Base-by-base conservation (phyloP, 2,329 filamentous ascomycete genomes). In the Alternaria gansuensis region DNA sequence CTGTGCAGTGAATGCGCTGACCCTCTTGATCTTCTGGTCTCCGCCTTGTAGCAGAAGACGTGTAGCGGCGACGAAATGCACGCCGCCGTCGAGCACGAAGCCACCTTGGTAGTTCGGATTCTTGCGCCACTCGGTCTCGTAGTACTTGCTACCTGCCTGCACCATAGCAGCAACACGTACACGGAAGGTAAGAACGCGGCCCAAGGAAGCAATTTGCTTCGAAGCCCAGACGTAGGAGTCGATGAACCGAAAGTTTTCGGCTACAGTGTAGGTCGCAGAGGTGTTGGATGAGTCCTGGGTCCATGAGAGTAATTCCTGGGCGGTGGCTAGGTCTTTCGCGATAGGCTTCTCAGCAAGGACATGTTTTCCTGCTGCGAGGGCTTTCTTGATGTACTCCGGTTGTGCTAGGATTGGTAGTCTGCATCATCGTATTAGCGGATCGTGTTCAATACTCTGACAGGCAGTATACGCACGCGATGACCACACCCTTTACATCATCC, bases 61-160 rank as follows among this genome's bases (percentile, higher is more conserved):
- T 49, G 88, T 82, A 0, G 79, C 87, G 7, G 90, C 90, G 6
- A 88, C 80, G 60, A 86, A 88, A 75, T 93, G 91, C 26, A 93
- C 89, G 41, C 91, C 90, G 13, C 86, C 89, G 70, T 93, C 90
- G 2, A 93, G 84, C 54, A 93, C 75, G 72, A 92, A 93, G 0
- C 91, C 90, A 54, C 90, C 91, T 76, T 92, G 90, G 72, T 91
- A 85, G 51, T 84, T 81, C 1, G 90, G 90, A 54, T 79, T 83
- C 74, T 88, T 89, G 54, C 91, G 86, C 91, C 90, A 86, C 10
- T 77, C 67, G 0, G 83, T 86, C 62, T 83, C 81, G 63, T 79
- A 83, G 69, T 86, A 87, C 72, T 87, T 86, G n/a, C 77, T 79
- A 8, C 82, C 84, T 2, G 75, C 71, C 54, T 77, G 69, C 0